Percentiles rank a stretch among this genome's conserved stretches.
Conservation (phyloP, 2,329 filamentous ascomycete species). For the Pezicula rhizophila region DNA sequence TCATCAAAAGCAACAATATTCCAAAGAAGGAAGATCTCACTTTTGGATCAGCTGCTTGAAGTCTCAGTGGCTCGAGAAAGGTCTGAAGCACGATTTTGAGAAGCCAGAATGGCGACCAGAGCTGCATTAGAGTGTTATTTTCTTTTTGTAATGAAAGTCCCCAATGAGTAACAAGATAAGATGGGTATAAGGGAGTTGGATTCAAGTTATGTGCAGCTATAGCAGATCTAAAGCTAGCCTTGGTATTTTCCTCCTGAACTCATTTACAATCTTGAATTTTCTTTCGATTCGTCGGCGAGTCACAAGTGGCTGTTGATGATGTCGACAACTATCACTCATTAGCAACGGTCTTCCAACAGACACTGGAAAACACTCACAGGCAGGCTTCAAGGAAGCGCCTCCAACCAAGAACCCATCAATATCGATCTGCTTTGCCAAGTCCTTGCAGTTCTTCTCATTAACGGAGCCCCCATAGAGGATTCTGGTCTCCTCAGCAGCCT, state of each 20-base stretch:
- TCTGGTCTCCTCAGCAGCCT: constrained; percentile 77
- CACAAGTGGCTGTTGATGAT: constrained; percentile 56
- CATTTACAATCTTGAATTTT: constrained; percentile 13
- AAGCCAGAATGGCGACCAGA: not conserved
- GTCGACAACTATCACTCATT: constrained; percentile 46
- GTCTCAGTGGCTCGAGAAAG: not conserved
- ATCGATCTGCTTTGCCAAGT: constrained; percentile 85
- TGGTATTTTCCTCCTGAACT: not conserved
- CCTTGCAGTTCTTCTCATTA: constrained; percentile 95
- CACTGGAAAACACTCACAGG: constrained; percentile 56
- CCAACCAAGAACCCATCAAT: constrained; percentile 98
- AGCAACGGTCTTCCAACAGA: constrained; percentile 1
- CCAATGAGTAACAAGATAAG: too few species aligned
- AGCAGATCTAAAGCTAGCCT: not conserved
- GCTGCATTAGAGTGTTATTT: not conserved
- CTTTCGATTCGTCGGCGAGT: constrained; percentile 12
- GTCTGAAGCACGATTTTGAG: not conserved
- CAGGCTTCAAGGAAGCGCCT: constrained; percentile 93
- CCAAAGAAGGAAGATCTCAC: not conserved
- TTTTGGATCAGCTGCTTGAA: not conserved
- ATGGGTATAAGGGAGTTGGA: not conserved
- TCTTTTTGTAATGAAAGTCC: too few species aligned
- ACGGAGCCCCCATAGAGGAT: constrained; percentile 97
- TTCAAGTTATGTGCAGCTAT: not conserved
- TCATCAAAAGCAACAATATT: not conserved